A percentile compares a stretch with the other conserved stretches of the same genome.
phyloP scores from a whole-genome alignment of 2,329 filamentous ascomycete genomes.

The Phyllosticta paracitricarpa region DNA sequence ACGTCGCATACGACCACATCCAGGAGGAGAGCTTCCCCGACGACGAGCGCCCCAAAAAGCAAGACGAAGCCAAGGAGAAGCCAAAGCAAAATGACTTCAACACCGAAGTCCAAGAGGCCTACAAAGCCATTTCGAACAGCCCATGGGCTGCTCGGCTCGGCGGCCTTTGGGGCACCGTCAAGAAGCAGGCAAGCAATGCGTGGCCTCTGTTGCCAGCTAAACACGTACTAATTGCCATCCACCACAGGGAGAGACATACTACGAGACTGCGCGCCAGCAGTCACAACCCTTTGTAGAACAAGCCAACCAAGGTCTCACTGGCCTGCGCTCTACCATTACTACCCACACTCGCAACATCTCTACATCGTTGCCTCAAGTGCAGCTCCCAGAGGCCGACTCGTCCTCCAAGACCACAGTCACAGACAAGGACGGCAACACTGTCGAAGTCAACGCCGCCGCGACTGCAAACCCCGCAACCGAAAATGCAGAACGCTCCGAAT shows the following conservation, averaged over 20 bases:
- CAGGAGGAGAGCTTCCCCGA: conserved; percentile 61
- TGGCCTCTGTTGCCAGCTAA: conserved; percentile 5
- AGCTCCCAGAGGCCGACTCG: conserved; percentile 13
- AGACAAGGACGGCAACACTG: conserved; percentile 18
- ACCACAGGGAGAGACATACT: conserved; percentile 69
- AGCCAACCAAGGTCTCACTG: conserved; percentile 70
- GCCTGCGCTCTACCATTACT: conserved; percentile 42
- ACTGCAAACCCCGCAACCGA: conserved; percentile 16
- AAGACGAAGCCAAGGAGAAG: conserved; percentile 13
- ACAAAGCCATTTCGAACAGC: conserved; percentile 83
- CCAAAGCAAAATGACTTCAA: conserved; percentile 52
- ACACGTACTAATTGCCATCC: neutral
- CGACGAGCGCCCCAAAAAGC: conserved; percentile 38
- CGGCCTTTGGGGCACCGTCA: conserved; percentile 81
- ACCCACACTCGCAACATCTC: conserved; percentile 62
- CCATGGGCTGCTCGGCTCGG: conserved; percentile 86
- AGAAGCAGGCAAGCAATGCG: conserved; percentile 62
- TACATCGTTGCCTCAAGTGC: conserved; percentile 13
- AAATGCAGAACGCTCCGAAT: conserved; percentile 33
- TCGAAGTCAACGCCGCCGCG: conserved; percentile 7
- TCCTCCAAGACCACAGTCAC: conserved; percentile 14
- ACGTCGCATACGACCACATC: conserved; percentile 95
- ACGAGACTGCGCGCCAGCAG: conserved; percentile 74
- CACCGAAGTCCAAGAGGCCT: conserved; percentile 85
- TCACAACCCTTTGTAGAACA: conserved; percentile 69